Conservation (phyloP, 2,329 filamentous ascomycete genomes). For the Cryphonectria naterciae region DNA sequence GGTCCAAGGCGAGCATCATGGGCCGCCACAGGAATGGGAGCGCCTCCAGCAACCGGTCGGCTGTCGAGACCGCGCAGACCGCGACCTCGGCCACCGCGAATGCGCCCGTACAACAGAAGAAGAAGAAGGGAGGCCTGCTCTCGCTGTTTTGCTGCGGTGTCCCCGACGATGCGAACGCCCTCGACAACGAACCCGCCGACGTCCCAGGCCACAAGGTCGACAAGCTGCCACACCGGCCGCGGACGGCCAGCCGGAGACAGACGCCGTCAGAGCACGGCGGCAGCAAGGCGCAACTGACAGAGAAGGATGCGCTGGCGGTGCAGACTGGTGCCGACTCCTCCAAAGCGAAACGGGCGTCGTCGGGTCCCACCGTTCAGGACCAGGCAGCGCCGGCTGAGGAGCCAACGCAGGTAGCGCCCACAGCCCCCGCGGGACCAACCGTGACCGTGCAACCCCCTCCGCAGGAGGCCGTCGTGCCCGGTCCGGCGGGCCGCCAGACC, state of each 20-base stretch:
- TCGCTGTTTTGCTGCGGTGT: constrained; percentile 70
- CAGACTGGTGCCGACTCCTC: constrained; percentile 41
- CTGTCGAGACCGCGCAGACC: constrained; percentile 56
- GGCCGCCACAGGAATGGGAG: constrained; percentile 69
- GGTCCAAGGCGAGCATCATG: constrained; percentile 66
- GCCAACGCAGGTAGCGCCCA: constrained; percentile 49
- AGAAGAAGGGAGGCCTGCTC: constrained; percentile 60
- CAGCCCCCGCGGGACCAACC: constrained; percentile 40
- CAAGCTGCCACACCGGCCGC: constrained; percentile 58
- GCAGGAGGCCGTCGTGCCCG: constrained; percentile 26
- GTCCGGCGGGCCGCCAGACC: constrained; percentile 22
- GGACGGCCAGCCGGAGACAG: constrained; percentile 57
- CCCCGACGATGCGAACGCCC: constrained; percentile 60
- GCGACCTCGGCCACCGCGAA: constrained; percentile 55
- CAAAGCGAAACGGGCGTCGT: constrained; percentile 51
- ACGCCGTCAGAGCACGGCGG: constrained; percentile 55
- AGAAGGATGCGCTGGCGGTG: constrained; percentile 51
- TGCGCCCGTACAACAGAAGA: constrained; percentile 53
- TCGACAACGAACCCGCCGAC: constrained; percentile 58
- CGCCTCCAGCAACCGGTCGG: constrained; percentile 66
- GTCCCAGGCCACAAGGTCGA: constrained; percentile 60
- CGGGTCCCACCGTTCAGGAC: constrained; percentile 52
- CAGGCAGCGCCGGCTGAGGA: constrained; percentile 50
- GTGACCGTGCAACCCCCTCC: constrained; percentile 48
- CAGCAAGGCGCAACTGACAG: constrained; percentile 48